Percentiles rank a stretch among this genome's conserved stretches.
Conservation (phyloP, 2,329 filamentous ascomycete species). For the Curvularia sp. region DNA sequence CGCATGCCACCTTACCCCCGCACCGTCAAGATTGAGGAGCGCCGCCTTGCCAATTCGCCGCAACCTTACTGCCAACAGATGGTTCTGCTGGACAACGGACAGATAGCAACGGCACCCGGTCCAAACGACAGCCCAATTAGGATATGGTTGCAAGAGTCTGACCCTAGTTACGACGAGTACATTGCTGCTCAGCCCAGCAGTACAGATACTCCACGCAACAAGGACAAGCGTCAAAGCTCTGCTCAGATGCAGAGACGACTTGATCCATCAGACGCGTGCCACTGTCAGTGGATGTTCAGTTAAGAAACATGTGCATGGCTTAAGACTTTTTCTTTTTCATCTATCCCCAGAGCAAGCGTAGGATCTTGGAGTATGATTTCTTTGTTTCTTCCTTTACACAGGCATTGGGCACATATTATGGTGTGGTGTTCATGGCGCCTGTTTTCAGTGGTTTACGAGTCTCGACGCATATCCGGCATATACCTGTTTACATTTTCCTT, state of each 20-base stretch:
- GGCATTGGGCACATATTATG: slow-evolving; percentile 10
- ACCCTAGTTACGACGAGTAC: slow-evolving; percentile 47
- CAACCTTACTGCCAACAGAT: slow-evolving; percentile 71
- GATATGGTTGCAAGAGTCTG: slow-evolving; percentile 51
- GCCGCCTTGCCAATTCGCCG: slow-evolving; percentile 58
- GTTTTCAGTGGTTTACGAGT: slow-evolving; percentile 13
- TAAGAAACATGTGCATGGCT: slow-evolving; percentile 23
- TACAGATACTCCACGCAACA: slow-evolving; percentile 14
- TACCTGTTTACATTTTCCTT: slow-evolving; percentile 15
- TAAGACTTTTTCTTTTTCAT: slow-evolving; percentile 5
- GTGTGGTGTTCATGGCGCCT: slow-evolving; percentile 19
- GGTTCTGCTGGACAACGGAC: slow-evolving; percentile 62
- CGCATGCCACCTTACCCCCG: slow-evolving; percentile 58
- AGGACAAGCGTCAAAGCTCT: slow-evolving; percentile 23
- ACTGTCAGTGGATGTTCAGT: slow-evolving; percentile 51
- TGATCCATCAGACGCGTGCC: slow-evolving; percentile 45
- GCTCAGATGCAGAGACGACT: slow-evolving; percentile 25
- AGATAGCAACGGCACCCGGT: slow-evolving; percentile 48
- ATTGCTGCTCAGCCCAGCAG: slow-evolving; percentile 18
- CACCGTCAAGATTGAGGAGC: slow-evolving; percentile 71
- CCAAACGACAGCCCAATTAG: slow-evolving; percentile 46
- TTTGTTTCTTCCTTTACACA: slow-evolving; percentile 7
- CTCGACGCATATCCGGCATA: slow-evolving; percentile 20
- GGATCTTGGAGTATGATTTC: slow-evolving; percentile 3
- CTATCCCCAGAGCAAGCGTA: neutral